Conservation (phyloP, 2,329 filamentous ascomycete genomes). For the Alternaria sp. region DNA sequence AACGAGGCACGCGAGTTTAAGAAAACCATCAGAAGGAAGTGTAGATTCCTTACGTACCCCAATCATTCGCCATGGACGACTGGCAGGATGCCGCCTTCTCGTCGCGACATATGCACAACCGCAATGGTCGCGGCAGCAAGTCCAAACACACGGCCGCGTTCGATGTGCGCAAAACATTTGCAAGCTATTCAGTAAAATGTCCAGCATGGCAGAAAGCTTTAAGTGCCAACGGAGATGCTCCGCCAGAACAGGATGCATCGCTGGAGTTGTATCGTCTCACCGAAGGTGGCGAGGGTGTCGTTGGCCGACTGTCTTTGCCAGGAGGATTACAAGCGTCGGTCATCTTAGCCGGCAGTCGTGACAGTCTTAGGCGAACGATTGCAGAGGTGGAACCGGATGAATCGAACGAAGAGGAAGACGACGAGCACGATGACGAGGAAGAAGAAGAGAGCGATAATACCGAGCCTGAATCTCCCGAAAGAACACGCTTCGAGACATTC, state of each 20-base stretch:
- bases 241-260: constrained; percentile 11
- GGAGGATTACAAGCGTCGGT: constrained; percentile 23
- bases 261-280: constrained; percentile 34
- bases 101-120: constrained; percentile 38
- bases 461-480: constrained; percentile 11
- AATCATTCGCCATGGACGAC: constrained; percentile 16
- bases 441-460: constrained; percentile 1
- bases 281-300: constrained; percentile 28
- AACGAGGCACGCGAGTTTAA: constrained; percentile 2
- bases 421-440: not conserved
- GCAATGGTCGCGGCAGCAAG: constrained; percentile 17
- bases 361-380: constrained; percentile 17
- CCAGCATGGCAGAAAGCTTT: constrained; percentile 26
- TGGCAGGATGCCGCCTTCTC: constrained; percentile 37
- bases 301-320: constrained; percentile 29
- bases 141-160: constrained; percentile 24
- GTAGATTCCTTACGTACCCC: no score
- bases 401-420: not conserved
- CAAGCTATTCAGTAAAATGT: constrained; percentile 33
- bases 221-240: not conserved
- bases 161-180: constrained; percentile 36
- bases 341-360: constrained; percentile 30
- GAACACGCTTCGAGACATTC: constrained; percentile 29
- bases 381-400: constrained; percentile 15
- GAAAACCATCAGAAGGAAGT: not conserved